A percentile compares a stretch with the other conserved stretches of the same genome.
Conservation (phyloP, 129 eudicot genomes). For the Escallonia herrerae region DNA sequence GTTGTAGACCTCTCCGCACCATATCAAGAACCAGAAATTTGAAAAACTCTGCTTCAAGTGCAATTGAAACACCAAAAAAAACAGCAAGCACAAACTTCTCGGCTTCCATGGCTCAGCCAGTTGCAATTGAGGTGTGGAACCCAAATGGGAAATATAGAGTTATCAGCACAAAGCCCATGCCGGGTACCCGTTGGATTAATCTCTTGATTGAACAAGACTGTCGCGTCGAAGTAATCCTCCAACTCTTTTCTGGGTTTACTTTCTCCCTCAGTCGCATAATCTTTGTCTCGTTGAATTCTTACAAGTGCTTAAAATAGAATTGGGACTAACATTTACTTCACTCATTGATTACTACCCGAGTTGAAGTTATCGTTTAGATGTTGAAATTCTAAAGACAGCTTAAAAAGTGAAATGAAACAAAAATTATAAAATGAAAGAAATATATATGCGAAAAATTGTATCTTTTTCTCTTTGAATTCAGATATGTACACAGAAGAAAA, state of each 20-base stretch:
- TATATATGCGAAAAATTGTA: not conserved
- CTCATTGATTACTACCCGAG: too few relatives aligned
- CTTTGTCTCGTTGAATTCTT: too few relatives aligned
- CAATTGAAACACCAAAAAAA: not conserved
- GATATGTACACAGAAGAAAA: conserved; percentile 96
- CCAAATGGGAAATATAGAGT: conserved; percentile 98
- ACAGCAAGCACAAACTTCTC: not conserved
- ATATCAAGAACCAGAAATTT: conserved; percentile 21
- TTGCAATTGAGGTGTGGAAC: conserved; percentile 86
- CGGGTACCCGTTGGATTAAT: conserved; percentile 96
- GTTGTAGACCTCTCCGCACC: conserved; percentile 17
- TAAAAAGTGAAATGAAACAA: too few relatives aligned
- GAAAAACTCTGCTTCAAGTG: conserved; percentile 13
- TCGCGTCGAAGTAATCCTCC: conserved; percentile 68
- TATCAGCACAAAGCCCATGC: conserved; percentile 94
- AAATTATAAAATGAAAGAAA: too few relatives aligned
- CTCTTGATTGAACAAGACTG: conserved; percentile 85
- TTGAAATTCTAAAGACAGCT: too few relatives aligned
- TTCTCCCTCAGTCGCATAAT: too few relatives aligned
- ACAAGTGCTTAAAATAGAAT: too few relatives aligned
- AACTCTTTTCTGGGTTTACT: not conserved
- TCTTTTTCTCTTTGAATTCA: conserved; percentile 6
- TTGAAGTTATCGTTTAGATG: too few relatives aligned
- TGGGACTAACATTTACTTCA: too few relatives aligned
- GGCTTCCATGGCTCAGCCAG: conserved; percentile 72